Base-by-base conservation (phyloP, 108 stramenopile species). In the Heterococcus sp. region DNA sequence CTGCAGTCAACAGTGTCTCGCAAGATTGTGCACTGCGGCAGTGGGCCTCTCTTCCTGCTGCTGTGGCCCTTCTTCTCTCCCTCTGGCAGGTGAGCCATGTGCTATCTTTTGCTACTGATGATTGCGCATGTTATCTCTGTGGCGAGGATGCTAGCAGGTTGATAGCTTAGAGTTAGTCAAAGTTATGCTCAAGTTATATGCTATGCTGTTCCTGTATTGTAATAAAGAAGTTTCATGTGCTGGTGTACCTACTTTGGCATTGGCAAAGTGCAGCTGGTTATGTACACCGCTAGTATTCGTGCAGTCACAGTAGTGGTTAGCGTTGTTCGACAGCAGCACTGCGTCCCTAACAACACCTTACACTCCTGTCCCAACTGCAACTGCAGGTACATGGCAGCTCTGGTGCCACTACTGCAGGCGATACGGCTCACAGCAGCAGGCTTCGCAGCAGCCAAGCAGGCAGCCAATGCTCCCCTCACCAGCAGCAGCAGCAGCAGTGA, bases 1-100 rank as follows among this genome's bases (percentile, higher is more conserved):
- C 31, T 84, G 31, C n/a, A 33, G 21, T 38, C 68, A 4, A 65
- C 76, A 70, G 74, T 87, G 29, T 85, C 88, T 3, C 74, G 88
- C 0, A 88, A 88, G 81, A 35, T 88, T 3, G 84, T 88, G 29
- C 88, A 88, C 75, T 65, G 84, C 35, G 80, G 84, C 40, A 40
- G 38, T 14, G 88, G 78, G 0, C 88, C 88, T 1, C 38, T 88
- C 34, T 88, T 87, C 35, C 26, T 87, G 68, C 4, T 83, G 58
- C n/a, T 69, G 14, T 88, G 88, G 88, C 88, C 86, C 2, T 82
- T 88, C 46, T 88, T 82, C 38, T 30, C 65, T 35, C 29, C 75
- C 78, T 0, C 34, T 28, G 27, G 88, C 88, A 58, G 46, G 46
- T 58, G 46, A 14, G 46, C n/a, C n/a, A n/a, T n/a, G n/a, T n/a